Conservation (phyloP, 495 filamentous ascomycete genomes). For the Cetradonia linearis region DNA sequence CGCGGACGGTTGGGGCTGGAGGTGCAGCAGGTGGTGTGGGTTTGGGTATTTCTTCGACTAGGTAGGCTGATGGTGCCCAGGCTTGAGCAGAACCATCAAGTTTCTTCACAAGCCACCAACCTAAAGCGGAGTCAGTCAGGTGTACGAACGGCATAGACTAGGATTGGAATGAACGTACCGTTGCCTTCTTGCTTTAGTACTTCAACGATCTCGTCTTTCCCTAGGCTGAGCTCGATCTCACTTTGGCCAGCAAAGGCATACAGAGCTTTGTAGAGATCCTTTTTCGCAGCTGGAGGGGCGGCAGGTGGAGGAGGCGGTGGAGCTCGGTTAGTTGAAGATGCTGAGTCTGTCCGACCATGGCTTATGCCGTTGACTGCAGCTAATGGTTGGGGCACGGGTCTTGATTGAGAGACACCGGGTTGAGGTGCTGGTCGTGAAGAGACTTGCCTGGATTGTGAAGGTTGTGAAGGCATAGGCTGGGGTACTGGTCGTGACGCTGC, state of each 20-base stretch:
- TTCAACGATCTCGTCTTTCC: slow-evolving; percentile 67
- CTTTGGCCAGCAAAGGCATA: slow-evolving; percentile 80
- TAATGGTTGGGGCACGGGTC: slow-evolving; percentile 38
- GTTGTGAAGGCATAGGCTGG: slow-evolving; percentile 30
- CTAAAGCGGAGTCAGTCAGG: slow-evolving; percentile 33
- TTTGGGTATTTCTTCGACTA: slow-evolving; percentile 60
- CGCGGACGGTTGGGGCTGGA: slow-evolving; percentile 45
- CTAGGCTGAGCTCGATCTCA: slow-evolving; percentile 68
- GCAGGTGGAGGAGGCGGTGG: slow-evolving; percentile 61
- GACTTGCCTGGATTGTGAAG: slow-evolving; percentile 25
- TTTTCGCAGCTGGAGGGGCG: slow-evolving; percentile 52
- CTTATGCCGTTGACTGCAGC: slow-evolving; percentile 35
- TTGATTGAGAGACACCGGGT: slow-evolving; percentile 34
- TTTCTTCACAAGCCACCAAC: slow-evolving; percentile 89
- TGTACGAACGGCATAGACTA: not conserved
- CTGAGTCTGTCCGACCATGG: slow-evolving; percentile 45
- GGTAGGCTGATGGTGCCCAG: slow-evolving; percentile 88
- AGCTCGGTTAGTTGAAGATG: slow-evolving; percentile 44
- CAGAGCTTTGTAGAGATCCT: slow-evolving; percentile 69
- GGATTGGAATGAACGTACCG: slow-evolving; percentile 46
- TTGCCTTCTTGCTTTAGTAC: slow-evolving; percentile 83
- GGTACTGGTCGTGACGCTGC: slow-evolving; percentile 38
- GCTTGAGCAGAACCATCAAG: slow-evolving; percentile 54
- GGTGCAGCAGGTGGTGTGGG: slow-evolving; percentile 50
- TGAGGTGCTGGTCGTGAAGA: slow-evolving; percentile 34